Percentiles rank a stretch among this genome's conserved stretches.
phyloP scores from a whole-genome alignment of 441 rosid species.

The Metrosideros polymorpha region DNA sequence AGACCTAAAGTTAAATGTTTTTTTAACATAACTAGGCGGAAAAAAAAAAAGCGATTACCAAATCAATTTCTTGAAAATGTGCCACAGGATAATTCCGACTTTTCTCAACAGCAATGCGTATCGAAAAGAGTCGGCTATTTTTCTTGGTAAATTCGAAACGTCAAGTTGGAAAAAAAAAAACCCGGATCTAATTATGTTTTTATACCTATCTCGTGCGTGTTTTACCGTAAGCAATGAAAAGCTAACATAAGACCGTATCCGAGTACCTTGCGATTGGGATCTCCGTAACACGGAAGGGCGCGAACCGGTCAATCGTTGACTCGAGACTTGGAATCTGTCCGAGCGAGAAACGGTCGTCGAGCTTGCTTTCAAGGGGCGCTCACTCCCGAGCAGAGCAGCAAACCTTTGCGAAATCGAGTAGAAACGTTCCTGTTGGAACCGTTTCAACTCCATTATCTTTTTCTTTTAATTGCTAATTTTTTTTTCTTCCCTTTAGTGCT shows the following conservation, averaged over 20 bases:
- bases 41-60: neutral
- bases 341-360: neutral
- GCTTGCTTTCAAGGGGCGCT: neutral
- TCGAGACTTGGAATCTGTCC: neutral
- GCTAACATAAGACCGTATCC: neutral
- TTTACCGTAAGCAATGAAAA: neutral
- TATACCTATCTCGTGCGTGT: too few relatives aligned
- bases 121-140: rapidly evolving
- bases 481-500: neutral
- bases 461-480: neutral
- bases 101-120: neutral
- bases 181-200: neutral
- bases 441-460: neutral
- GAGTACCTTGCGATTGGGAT: neutral
- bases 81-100: rapidly evolving
- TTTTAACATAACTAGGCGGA: neutral
- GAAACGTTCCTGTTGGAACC: neutral
- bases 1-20: neutral
- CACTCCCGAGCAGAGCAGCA: neutral
- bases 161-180: neutral
- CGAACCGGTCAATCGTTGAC: neutral
- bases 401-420: neutral
- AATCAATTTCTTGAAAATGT: neutral
- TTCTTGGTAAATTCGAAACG: neutral
- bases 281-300: neutral